Percentiles rank a stretch among this genome's conserved stretches.
phyloP scores from a whole-genome alignment of 768 basidiomycete genomes.

The Artomyces pyxidatus region DNA sequence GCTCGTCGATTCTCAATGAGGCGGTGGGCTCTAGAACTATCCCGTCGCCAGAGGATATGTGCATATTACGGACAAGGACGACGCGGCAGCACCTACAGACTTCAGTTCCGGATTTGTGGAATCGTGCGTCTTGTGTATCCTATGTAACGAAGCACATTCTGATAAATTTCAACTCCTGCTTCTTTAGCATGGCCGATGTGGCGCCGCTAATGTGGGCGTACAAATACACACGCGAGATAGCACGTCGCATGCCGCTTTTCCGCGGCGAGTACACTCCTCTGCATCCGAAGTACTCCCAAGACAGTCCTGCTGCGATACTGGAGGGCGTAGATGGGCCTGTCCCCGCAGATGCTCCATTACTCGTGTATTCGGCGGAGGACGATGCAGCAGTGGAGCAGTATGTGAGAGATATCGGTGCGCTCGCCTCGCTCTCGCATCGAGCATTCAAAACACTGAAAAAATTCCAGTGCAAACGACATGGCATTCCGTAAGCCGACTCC shows the following conservation, averaged over 20 bases:
- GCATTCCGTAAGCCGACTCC: constrained; percentile 22
- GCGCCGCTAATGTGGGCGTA: constrained; percentile 41
- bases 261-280: constrained; percentile 24
- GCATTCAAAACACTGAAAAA: neutral
- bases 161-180: neutral
- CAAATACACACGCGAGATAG: constrained; percentile 46
- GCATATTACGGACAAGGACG: constrained; percentile 16
- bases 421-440: neutral
- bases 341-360: constrained; percentile 19
- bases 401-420: constrained; percentile 16
- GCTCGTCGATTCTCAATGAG: neutral
- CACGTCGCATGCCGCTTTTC: constrained; percentile 41
- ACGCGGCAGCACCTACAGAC: constrained; percentile 15
- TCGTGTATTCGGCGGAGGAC: constrained; percentile 25
- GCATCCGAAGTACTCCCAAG: constrained; percentile 25
- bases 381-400: constrained; percentile 25
- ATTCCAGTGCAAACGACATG: constrained; percentile 23
- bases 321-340: constrained; percentile 15
- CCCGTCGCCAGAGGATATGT: constrained; percentile 17
- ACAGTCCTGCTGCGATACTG: constrained; percentile 20
- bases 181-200: constrained; percentile 25
- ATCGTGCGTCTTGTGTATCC: neutral
- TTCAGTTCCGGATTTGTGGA: constrained; percentile 12
- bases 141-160: neutral
- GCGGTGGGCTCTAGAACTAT: constrained; percentile 4